Evolutionary conservation across 495 filamentous ascomycete species (phyloP).

Genomic region (Xylaria nigripes): DNA sequence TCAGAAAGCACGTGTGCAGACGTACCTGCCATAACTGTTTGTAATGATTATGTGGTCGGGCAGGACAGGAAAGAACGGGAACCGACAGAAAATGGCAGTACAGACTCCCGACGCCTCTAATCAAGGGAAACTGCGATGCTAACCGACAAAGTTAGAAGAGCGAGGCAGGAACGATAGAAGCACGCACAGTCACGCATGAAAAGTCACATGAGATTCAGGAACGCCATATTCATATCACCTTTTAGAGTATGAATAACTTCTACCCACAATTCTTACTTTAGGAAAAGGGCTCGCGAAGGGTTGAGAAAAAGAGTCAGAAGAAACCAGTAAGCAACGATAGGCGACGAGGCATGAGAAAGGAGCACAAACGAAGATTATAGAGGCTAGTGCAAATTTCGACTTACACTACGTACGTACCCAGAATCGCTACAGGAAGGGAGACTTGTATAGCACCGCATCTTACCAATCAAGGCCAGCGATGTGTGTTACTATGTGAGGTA

Average conservation of each 20-base stretch:
- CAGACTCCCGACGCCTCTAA: too few relatives aligned
- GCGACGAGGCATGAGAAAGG: constrained; percentile 44
- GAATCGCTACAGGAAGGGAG: background rate
- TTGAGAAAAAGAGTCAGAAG: too few relatives aligned
- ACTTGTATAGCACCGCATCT: constrained; percentile 3
- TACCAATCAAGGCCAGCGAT: constrained; percentile 44
- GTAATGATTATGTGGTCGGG: constrained; percentile 68
- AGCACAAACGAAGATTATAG: constrained; percentile 53
- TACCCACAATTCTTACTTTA: too few relatives aligned
- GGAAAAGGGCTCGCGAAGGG: too few relatives aligned
- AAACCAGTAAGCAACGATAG: constrained; percentile 35
- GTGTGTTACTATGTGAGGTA: constrained; percentile 47
- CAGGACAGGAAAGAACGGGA: too few relatives aligned
- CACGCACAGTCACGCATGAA: constrained; percentile 32
- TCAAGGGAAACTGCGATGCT: background rate
- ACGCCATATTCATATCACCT: constrained; percentile 17
- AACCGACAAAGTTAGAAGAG: background rate
- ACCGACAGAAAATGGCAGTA: too few relatives aligned
- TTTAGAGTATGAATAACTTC: too few relatives aligned
- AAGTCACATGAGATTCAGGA: constrained; percentile 48
- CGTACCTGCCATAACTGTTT: too few relatives aligned
- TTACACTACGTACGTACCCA: background rate
- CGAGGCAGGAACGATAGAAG: background rate
- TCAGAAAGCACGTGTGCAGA: too few relatives aligned
- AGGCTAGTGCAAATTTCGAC: constrained; percentile 17